These are phyloP conservation scores for Zea luxurians DNA, from an alignment of 176 grass and related monocot species.

Conservation along the genomic window DNA sequence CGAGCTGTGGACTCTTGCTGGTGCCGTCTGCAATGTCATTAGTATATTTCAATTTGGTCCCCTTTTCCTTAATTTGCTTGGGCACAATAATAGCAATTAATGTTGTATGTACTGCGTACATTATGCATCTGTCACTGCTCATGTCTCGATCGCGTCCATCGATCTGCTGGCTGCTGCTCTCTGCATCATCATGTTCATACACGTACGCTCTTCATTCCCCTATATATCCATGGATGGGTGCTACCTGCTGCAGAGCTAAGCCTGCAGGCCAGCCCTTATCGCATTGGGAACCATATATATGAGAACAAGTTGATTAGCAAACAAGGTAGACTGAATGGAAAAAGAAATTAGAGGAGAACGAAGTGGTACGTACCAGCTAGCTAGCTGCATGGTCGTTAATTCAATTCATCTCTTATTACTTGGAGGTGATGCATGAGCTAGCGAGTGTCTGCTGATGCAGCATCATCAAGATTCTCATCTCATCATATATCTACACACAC, in stretches of 20 bases:
- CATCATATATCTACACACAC: slow-evolving; percentile 32
- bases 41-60: slow-evolving; percentile 26
- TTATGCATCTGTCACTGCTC: too few species aligned
- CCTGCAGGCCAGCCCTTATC: neutral
- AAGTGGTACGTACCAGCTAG: neutral
- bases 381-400: neutral
- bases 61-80: slow-evolving; percentile 23
- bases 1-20: neutral
- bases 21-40: neutral
- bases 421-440: neutral
- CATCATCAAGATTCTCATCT: slow-evolving; percentile 99
- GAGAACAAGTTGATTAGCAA: neutral
- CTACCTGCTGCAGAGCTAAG: neutral
- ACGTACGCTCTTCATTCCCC: too few species aligned
- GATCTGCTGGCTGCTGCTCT: neutral
- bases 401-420: too few species aligned
- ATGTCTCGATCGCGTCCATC: neutral
- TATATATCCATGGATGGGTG: too few species aligned
- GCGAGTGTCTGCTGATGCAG: slow-evolving; percentile 81
- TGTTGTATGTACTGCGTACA: too few species aligned
- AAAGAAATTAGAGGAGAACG: neutral
- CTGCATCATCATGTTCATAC: neutral
- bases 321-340: neutral
- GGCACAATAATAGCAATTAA: slow-evolving; percentile 50
- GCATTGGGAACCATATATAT: neutral